phyloP scores from a whole-genome alignment of 306 rosid species.

The Arachis hypogaea region DNA sequence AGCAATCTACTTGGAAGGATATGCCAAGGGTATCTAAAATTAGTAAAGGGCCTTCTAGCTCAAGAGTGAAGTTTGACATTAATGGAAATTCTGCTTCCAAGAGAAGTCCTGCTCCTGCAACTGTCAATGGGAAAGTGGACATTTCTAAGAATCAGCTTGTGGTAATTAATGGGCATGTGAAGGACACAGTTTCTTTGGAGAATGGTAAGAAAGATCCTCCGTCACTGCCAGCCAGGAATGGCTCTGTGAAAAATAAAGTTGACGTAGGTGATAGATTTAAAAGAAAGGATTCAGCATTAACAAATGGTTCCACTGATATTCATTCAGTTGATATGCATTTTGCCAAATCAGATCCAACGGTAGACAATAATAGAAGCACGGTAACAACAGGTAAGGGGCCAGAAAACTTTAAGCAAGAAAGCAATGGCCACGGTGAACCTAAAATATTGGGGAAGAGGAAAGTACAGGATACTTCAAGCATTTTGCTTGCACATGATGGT shows the following conservation, averaged over 20 bases:
- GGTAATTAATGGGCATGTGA: slow-evolving; percentile 57
- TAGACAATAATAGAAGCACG: slow-evolving; percentile 47
- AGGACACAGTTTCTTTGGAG: slow-evolving; percentile 51
- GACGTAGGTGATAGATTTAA: slow-evolving; percentile 39
- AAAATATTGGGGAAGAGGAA: slow-evolving; percentile 63
- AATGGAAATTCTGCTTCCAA: slow-evolving; percentile 60
- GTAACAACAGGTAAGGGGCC: slow-evolving; percentile 40
- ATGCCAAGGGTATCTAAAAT: slow-evolving; percentile 48
- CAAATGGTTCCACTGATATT: slow-evolving; percentile 47
- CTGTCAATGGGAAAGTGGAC: slow-evolving; percentile 64
- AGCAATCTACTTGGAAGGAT: slow-evolving; percentile 63
- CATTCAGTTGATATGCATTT: slow-evolving; percentile 38
- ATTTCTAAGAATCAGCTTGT: slow-evolving; percentile 45
- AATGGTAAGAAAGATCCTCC: slow-evolving; percentile 55
- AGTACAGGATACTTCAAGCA: slow-evolving; percentile 42
- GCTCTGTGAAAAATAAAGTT: slow-evolving; percentile 47
- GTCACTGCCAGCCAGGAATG: slow-evolving; percentile 45
- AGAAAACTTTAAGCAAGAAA: slow-evolving; percentile 48
- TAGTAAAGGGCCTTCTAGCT: slow-evolving; percentile 56
- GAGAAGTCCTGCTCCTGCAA: slow-evolving; percentile 49
- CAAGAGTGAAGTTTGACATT: slow-evolving; percentile 59
- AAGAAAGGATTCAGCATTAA: slow-evolving; percentile 39
- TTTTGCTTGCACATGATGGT: slow-evolving; percentile 67
- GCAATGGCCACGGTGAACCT: slow-evolving; percentile 42
- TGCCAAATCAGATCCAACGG: slow-evolving; percentile 47